Base-by-base conservation (phyloP, 169 alveolate species). In the Plasmodium malariae region DNA sequence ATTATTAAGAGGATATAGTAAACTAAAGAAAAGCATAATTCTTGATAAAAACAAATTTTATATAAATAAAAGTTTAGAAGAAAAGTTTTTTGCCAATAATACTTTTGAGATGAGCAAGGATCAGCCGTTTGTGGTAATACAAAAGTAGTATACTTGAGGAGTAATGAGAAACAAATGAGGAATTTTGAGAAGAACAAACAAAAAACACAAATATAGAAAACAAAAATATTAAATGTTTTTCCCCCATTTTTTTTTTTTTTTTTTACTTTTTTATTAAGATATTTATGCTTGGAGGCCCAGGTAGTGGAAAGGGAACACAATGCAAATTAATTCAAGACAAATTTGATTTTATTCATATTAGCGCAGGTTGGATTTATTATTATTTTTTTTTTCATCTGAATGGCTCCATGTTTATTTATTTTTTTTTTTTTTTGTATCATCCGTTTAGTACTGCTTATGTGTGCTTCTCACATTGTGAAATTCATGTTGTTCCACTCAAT, bases 251-350 rank as follows among this genome's bases (percentile, higher is more conserved):
- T 74, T 49, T 36, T 5, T 51, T n/a, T n/a, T 28, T 45, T 48
- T 48, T 21, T 3, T 26, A 7, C 21, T 26, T 34, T 43, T 43
- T 55, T 40, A 17, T 32, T 34, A 45, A 94, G 96, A 89, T 94
- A 17, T 91, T 94, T 67, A 89, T 95, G 62, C 94, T 94, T 19
- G 98, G 98, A 14, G 96, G 95, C 62, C 98, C 98, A 5, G 98
- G 97, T 30, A 92, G 96, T 32, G 98, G 98, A 24, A 96, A 96
- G 80, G 96, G 97, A 49, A 96, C 97, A 30, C 96, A 94, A 87
- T 96, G 97, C 74, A 74, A 83, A 48, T 43, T 85, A 37, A 87
- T 96, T 49, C 92, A 83, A 49, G 94, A 92, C 60, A 62, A 63
- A 40, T 96, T 85, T 72, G 94, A 96, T 26, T 95, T 97, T 86